Percentiles rank a stretch among this genome's conserved stretches.
phyloP scores from a whole-genome alignment of 1,284 basidiomycete genomes.

The Ceratobasidium sp. region DNA sequence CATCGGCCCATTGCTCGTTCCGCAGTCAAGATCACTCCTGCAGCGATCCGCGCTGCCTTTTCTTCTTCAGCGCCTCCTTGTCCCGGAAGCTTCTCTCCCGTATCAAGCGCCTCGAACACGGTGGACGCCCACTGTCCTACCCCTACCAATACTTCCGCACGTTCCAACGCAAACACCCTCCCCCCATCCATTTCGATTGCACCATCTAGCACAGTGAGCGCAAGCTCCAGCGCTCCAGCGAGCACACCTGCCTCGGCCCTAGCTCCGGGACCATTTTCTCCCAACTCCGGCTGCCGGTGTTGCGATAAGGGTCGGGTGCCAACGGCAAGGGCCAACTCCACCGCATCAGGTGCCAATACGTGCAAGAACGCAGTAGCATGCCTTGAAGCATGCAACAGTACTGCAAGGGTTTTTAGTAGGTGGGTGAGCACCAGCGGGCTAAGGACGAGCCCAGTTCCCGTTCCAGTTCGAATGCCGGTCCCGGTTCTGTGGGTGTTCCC shows the following conservation, averaged over 20 bases:
- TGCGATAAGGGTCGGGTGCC: constrained; percentile 72
- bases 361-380: constrained; percentile 82
- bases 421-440: constrained; percentile 78
- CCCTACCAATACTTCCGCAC: constrained; percentile 75
- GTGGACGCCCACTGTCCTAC: constrained; percentile 82
- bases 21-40: constrained; percentile 82
- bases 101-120: constrained; percentile 73
- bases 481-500: neutral
- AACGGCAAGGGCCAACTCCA: constrained; percentile 83
- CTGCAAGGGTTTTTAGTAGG: constrained; percentile 77
- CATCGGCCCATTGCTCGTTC: constrained; percentile 80
- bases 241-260: constrained; percentile 75
- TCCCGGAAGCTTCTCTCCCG: constrained; percentile 73
- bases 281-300: constrained; percentile 50
- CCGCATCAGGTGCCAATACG: constrained; percentile 78
- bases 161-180: constrained; percentile 75
- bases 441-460: constrained; percentile 83
- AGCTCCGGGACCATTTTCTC: constrained; percentile 46
- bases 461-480: constrained; percentile 56
- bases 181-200: constrained; percentile 81
- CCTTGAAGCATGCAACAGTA: constrained; percentile 84
- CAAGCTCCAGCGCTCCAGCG: constrained; percentile 77
- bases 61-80: constrained; percentile 63
- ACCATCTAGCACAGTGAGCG: constrained; percentile 79
- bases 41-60: constrained; percentile 72